Evolutionary conservation across 441 rosid genomes (phyloP), one percentile per base, ranked within the genome.

Genomic region (Raphanus hybrid): DNA sequence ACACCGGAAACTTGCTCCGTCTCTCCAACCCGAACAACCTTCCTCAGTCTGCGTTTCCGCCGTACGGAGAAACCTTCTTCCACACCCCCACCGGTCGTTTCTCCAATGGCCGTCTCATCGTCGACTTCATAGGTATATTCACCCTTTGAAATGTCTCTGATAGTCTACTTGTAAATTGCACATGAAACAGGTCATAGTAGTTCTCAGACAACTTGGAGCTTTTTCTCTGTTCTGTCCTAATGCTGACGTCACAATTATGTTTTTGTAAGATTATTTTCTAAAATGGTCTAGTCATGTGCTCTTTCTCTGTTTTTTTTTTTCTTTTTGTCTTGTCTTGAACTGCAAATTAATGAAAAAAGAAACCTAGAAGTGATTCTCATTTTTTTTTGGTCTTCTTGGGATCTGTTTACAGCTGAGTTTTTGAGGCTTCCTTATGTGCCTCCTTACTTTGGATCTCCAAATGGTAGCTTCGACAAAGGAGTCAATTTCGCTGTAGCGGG

Each of bases 51-150:
- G 87, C 86, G 6, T 87, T 83, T 63, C 18, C 74, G 0, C 92
- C 92, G 14, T 73, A 84, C 2, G 92, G 92, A 8, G 86, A 83
- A 79, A 83, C 89, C 0, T 84, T 67, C 77, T 89, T 89, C 79
- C 83, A 78, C 82, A 10, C 3, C 1, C 92, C 92, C 5, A 84
- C 83, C 0, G 89, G 92, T 1, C 86, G 92, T 4, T 89, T 70
- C 80, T 73, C 80, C 15, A 78, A 88, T 29, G 92, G 92, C 48
- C 89, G 92, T 9, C 86, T 88, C 35, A 45, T 87, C 32, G 65
- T 87, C 57, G 92, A 88, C 65, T 87, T 88, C 73, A 74, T 88
- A 7, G 90, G 64, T 60, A 58, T 8, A 12, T 12, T 43, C 57
- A 12, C 11, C 37, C 6, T 66, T 23, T n/a, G 29, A 23, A 23